phyloP scores from a whole-genome alignment of 768 basidiomycete species.

The Naematelia encephala region DNA sequence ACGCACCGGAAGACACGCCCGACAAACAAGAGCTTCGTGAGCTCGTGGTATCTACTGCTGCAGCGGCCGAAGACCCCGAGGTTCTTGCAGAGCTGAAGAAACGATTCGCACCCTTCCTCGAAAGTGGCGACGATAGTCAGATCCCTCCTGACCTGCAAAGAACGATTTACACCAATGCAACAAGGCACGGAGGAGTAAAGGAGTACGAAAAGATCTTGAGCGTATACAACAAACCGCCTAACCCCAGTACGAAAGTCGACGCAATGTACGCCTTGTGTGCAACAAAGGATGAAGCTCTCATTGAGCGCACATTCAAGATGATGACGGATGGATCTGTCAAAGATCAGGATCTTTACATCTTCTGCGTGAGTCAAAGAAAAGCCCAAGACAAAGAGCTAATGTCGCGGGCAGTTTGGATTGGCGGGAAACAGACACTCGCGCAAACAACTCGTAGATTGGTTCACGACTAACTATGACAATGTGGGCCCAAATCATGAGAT shows the following conservation, averaged over 20 bases:
- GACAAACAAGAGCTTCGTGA: constrained; percentile 73
- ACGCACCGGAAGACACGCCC: constrained; percentile 61
- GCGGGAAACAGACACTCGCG: constrained; percentile 60
- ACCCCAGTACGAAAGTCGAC: constrained; percentile 65
- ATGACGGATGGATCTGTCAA: constrained; percentile 55
- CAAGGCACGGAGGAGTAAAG: constrained; percentile 65
- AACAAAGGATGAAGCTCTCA: constrained; percentile 59
- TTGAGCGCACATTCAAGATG: constrained; percentile 64
- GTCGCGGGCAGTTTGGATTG: constrained; percentile 53
- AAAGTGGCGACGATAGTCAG: constrained; percentile 67
- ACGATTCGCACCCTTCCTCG: constrained; percentile 68
- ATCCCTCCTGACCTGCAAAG: constrained; percentile 77
- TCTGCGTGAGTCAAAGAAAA: constrained; percentile 22
- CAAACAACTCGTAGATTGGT: constrained; percentile 60
- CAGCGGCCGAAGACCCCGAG: constrained; percentile 48
- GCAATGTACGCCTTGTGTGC: constrained; percentile 65
- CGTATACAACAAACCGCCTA: constrained; percentile 68
- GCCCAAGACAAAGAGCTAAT: not conserved
- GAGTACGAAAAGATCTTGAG: constrained; percentile 72
- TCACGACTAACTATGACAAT: constrained; percentile 65
- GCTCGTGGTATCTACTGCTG: constrained; percentile 57
- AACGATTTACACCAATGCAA: constrained; percentile 58
- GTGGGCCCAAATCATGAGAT: constrained; percentile 52
- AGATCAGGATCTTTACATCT: constrained; percentile 51
- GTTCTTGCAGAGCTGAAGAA: constrained; percentile 68